A percentile compares a stretch with the other conserved stretches of the same genome.
These are phyloP conservation scores for Sextonia rubra DNA, from an alignment of 164 flowering plant genomes.

Conservation along the genomic window DNA sequence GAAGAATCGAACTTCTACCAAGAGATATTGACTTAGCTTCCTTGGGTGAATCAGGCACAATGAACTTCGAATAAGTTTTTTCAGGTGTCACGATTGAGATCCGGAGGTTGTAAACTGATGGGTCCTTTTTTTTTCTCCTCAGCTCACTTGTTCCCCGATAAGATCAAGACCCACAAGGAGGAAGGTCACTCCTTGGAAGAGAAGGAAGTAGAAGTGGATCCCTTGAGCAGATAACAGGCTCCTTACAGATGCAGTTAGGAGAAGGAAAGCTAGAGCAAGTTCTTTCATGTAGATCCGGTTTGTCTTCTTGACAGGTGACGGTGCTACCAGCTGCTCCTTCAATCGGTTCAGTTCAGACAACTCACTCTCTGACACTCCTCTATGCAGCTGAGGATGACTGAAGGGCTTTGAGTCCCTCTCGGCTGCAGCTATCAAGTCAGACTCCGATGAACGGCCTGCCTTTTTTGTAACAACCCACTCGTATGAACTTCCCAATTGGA, in stretches of 20 bases:
- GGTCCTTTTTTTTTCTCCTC: conserved; percentile 6
- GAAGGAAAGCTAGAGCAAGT: conserved; percentile 68
- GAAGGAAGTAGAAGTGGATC: conserved; percentile 81
- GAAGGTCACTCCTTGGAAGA: conserved; percentile 82
- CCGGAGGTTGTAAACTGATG: background rate
- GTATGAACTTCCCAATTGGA: conserved; percentile 91
- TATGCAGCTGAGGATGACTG: conserved; percentile 33
- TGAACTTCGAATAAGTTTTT: background rate
- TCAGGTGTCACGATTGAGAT: background rate
- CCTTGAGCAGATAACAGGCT: conserved; percentile 85
- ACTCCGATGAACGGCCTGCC: conserved; percentile 77
- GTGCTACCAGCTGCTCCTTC: conserved; percentile 45
- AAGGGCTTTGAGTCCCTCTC: conserved; percentile 54
- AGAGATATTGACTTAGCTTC: background rate
- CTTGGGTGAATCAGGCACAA: background rate
- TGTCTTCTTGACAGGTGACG: conserved; percentile 33
- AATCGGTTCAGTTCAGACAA: conserved; percentile 46
- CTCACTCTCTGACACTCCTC: conserved; percentile 68
- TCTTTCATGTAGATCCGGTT: conserved; percentile 75
- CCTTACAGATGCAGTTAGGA: conserved; percentile 74
- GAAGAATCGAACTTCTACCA: conserved; percentile 3
- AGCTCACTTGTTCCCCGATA: conserved; percentile 80
- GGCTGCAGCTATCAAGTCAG: conserved; percentile 55
- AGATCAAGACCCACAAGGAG: conserved; percentile 90
- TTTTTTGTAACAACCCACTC: conserved; percentile 92